phyloP scores from a whole-genome alignment of 1,284 basidiomycete genomes.

The Chalciporus piperatoides region DNA sequence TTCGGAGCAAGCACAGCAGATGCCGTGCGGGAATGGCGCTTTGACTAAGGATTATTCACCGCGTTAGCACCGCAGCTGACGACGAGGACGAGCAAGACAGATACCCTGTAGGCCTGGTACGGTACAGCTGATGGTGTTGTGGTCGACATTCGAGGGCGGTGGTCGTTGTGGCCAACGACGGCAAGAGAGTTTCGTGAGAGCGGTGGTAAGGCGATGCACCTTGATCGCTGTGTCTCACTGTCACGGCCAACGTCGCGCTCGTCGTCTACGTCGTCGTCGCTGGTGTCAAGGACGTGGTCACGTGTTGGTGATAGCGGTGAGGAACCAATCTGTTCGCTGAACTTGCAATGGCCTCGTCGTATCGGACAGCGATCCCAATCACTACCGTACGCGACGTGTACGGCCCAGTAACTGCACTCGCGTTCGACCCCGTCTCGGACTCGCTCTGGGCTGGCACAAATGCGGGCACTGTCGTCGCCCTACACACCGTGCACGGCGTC shows the following conservation, averaged over 20 bases:
- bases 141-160: neutral
- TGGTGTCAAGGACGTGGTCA: conserved; percentile 13
- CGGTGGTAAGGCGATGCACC: neutral
- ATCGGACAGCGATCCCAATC: conserved; percentile 38
- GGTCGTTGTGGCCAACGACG: neutral
- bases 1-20: conserved; percentile 40
- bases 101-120: conserved; percentile 71
- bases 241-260: neutral
- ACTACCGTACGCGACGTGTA: conserved; percentile 37
- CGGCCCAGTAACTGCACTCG: conserved; percentile 64
- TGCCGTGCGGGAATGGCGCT: conserved; percentile 60
- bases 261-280: neutral
- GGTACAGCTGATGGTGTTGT: conserved; percentile 41
- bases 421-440: conserved; percentile 89
- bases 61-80: conserved; percentile 9
- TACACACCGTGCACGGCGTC: conserved; percentile 63
- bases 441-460: conserved; percentile 84
- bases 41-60: conserved; percentile 44
- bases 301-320: conserved; percentile 10
- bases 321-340: neutral
- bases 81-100: conserved; percentile 2
- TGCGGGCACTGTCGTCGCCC: conserved; percentile 70
- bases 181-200: neutral
- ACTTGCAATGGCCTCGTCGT: conserved; percentile 37
- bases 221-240: neutral